A percentile compares a stretch with the other conserved stretches of the same genome.
These are phyloP conservation scores for Boletus tylopilopsis DNA, from an alignment of 768 basidiomycete species.

Conservation along the genomic window DNA sequence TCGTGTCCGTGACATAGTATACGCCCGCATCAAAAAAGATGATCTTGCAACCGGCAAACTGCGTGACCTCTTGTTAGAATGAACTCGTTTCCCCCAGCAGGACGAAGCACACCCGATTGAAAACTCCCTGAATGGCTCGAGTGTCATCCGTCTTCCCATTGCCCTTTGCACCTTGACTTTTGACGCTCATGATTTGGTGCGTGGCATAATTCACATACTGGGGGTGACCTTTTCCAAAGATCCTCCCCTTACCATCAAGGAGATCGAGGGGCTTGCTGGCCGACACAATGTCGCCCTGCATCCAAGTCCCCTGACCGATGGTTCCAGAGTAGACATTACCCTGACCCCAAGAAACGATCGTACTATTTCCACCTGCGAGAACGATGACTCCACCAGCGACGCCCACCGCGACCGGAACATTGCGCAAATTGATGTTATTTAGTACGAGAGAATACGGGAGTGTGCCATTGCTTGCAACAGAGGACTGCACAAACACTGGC, in stretches of 20 bases:
- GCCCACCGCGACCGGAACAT: constrained; percentile 35
- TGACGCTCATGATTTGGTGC: constrained; percentile 66
- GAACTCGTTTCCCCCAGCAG: too few species aligned
- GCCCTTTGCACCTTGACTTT: constrained; percentile 64
- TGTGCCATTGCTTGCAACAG: constrained; percentile 24
- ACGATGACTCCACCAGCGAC: constrained; percentile 28
- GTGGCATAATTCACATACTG: constrained; percentile 60
- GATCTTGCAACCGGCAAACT: constrained; percentile 73
- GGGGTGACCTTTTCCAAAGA: constrained; percentile 61
- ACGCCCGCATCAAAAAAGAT: constrained; percentile 74
- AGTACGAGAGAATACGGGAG: constrained; percentile 35
- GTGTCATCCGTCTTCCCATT: constrained; percentile 79
- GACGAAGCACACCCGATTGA: constrained; percentile 47
- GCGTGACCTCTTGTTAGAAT: background rate
- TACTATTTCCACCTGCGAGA: constrained; percentile 34
- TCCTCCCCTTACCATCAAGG: constrained; percentile 52
- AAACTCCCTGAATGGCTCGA: constrained; percentile 52
- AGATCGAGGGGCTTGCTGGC: constrained; percentile 51
- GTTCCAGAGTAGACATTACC: constrained; percentile 66
- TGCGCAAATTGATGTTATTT: constrained; percentile 32
- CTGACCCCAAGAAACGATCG: constrained; percentile 61
- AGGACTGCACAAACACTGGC: constrained; percentile 40
- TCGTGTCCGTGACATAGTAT: constrained; percentile 44
- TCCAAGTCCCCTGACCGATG: constrained; percentile 40
- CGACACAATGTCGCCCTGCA: constrained; percentile 43